These are phyloP conservation scores for Pestalotiopsis sp. DNA, from an alignment of 2,329 filamentous ascomycete genomes.

Conservation along the genomic window DNA sequence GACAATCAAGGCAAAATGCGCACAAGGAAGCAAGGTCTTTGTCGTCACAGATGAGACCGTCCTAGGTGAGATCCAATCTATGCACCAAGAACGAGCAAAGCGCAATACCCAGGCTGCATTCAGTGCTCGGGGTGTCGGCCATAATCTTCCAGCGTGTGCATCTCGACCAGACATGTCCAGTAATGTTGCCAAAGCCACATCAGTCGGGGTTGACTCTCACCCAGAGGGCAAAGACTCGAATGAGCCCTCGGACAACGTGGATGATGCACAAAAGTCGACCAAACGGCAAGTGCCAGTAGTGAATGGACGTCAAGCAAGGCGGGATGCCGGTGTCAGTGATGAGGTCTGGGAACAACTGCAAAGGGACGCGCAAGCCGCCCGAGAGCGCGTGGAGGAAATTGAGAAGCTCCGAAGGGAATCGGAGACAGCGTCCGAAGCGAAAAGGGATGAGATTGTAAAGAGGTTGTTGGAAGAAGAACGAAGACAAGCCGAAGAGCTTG, in stretches of 20 bases:
- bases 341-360: conserved; percentile 61
- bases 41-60: neutral
- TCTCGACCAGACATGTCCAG: neutral
- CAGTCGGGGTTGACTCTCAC: neutral
- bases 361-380: neutral
- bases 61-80: neutral
- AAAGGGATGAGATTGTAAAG: conserved; percentile 37
- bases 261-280: conserved; percentile 13
- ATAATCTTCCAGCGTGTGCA: neutral
- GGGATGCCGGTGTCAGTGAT: conserved; percentile 62
- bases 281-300: neutral
- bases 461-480: conserved; percentile 40
- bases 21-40: neutral
- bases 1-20: conserved; percentile 26
- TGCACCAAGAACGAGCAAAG: neutral
- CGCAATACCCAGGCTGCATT: neutral
- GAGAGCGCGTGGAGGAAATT: conserved; percentile 38
- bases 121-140: neutral
- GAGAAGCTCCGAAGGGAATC: conserved; percentile 30
- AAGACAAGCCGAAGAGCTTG: conserved; percentile 33
- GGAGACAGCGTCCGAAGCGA: conserved; percentile 23
- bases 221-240: neutral
- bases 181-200: neutral
- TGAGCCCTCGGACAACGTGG: neutral
- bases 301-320: conserved; percentile 18